Evolutionary conservation across 2,329 filamentous ascomycete genomes (phyloP).

Genomic region (Dissoconium aciculare): DNA sequence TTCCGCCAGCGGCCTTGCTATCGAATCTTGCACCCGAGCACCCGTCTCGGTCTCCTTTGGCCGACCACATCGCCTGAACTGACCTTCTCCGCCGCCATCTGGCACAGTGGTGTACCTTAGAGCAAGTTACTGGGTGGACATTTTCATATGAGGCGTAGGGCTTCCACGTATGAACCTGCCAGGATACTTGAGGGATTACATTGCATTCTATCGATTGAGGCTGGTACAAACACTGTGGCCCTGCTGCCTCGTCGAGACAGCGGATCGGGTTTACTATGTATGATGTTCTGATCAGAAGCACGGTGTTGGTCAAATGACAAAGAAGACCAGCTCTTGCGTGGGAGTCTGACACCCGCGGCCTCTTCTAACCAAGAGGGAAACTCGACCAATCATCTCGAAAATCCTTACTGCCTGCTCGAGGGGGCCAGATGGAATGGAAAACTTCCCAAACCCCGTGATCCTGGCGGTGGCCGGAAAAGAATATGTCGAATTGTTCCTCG

Average conservation of each 20-base stretch:
- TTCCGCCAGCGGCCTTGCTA: too few relatives aligned
- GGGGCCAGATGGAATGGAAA: slow-evolving; percentile 3
- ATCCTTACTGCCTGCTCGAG: slow-evolving; percentile 2
- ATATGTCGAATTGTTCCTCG: not conserved
- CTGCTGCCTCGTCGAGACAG: slow-evolving; percentile 1
- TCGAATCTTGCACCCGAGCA: too few relatives aligned
- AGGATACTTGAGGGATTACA: not conserved
- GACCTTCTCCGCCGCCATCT: too few relatives aligned
- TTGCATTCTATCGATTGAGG: slow-evolving; percentile 1
- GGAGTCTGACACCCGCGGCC: not conserved
- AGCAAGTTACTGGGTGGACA: not conserved
- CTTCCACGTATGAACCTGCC: not conserved
- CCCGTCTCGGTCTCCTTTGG: too few relatives aligned
- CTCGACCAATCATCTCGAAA: slow-evolving; percentile 3
- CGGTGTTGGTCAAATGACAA: not conserved
- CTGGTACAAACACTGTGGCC: not conserved
- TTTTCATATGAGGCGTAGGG: not conserved
- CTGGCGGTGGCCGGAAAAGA: not conserved
- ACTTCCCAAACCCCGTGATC: slow-evolving; percentile 1
- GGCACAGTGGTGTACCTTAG: not conserved
- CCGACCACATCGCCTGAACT: too few relatives aligned
- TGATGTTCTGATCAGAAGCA: not conserved
- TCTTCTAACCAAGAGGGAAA: not conserved
- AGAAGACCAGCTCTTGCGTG: not conserved
- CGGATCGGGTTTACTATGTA: not conserved